These are phyloP conservation scores for Picea abies DNA, from an alignment of 83 land plant genomes.

Conservation along the genomic window DNA sequence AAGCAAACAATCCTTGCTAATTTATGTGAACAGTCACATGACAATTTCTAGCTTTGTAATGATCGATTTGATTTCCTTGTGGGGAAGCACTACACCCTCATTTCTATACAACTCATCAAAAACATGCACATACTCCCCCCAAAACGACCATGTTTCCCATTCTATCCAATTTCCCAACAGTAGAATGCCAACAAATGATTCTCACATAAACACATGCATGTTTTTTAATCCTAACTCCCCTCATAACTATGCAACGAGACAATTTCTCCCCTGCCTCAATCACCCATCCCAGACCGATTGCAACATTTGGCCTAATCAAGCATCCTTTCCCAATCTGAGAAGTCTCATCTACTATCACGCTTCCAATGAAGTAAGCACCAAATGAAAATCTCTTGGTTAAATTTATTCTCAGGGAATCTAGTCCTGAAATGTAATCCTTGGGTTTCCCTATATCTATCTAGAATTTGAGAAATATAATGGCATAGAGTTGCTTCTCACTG, in stretches of 20 bases:
- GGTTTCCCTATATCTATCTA: conserved; percentile 62
- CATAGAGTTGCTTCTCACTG: neutral
- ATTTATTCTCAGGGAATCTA: conserved; percentile 29
- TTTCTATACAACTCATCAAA: conserved; percentile 39
- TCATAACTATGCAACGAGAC: conserved; percentile 46
- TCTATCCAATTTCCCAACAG: conserved; percentile 42
- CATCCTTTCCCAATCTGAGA: conserved; percentile 50
- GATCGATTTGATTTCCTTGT: conserved; percentile 2
- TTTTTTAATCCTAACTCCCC: conserved; percentile 5
- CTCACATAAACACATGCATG: conserved; percentile 81
- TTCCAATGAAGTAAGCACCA: neutral
- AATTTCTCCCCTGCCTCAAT: conserved; percentile 48
- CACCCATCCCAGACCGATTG: conserved; percentile 43
- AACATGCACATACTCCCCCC: conserved; percentile 84
- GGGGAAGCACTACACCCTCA: conserved; percentile 21
- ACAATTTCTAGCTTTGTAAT: no score
- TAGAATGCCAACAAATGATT: conserved; percentile 83
- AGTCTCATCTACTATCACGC: conserved; percentile 24
- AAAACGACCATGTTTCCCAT: conserved; percentile 23
- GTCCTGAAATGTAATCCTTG: conserved; percentile 43
- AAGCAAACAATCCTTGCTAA: no score
- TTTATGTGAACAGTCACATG: no score
- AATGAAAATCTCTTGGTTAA: neutral
- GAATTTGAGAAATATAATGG: conserved; percentile 49
- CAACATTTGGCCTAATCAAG: conserved; percentile 47